A percentile compares a stretch with the other conserved stretches of the same genome.
Evolutionary conservation across 345 rosid genomes (phyloP).

Genomic region (Populus pruinosa): DNA sequence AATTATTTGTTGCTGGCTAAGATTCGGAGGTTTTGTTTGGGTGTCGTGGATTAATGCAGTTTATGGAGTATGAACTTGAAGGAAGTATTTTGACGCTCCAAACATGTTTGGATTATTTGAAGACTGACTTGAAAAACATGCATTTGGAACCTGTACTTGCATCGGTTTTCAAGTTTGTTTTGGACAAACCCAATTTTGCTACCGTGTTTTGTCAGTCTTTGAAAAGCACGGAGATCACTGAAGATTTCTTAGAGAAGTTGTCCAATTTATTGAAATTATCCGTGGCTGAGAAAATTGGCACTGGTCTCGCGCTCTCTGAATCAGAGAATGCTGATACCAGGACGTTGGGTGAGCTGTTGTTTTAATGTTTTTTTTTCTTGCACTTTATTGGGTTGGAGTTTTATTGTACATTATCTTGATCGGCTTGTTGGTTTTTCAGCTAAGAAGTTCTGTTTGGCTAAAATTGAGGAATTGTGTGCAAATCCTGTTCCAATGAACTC

Average conservation of each 20-base stretch:
- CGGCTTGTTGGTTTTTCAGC: conserved; percentile 34
- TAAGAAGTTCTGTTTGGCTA: conserved; percentile 61
- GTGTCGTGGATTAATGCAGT: conserved; percentile 32
- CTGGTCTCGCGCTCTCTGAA: conserved; percentile 70
- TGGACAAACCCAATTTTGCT: conserved; percentile 57
- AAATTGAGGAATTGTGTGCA: conserved; percentile 55
- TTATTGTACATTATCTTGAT: background rate
- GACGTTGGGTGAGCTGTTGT: conserved; percentile 46
- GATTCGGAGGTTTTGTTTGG: background rate
- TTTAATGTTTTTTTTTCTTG: conserved; percentile 4
- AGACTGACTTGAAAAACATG: conserved; percentile 35
- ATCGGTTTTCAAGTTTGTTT: conserved; percentile 45
- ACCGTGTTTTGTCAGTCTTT: conserved; percentile 62
- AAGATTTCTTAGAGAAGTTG: conserved; percentile 46
- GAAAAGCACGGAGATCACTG: conserved; percentile 40
- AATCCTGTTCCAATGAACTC: conserved; percentile 48
- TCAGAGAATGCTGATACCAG: conserved; percentile 49
- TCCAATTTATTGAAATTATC: conserved; percentile 48
- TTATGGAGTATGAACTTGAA: conserved; percentile 59
- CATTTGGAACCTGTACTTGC: conserved; percentile 49
- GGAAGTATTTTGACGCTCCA: conserved; percentile 55
- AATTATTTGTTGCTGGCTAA: background rate
- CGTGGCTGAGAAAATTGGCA: conserved; percentile 54
- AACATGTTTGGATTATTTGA: conserved; percentile 57
- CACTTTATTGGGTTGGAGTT: background rate